A percentile compares a stretch with the other conserved stretches of the same genome.
These are phyloP conservation scores for Neurospora pannonica DNA, from an alignment of 495 filamentous ascomycete genomes.

Conservation along the genomic window DNA sequence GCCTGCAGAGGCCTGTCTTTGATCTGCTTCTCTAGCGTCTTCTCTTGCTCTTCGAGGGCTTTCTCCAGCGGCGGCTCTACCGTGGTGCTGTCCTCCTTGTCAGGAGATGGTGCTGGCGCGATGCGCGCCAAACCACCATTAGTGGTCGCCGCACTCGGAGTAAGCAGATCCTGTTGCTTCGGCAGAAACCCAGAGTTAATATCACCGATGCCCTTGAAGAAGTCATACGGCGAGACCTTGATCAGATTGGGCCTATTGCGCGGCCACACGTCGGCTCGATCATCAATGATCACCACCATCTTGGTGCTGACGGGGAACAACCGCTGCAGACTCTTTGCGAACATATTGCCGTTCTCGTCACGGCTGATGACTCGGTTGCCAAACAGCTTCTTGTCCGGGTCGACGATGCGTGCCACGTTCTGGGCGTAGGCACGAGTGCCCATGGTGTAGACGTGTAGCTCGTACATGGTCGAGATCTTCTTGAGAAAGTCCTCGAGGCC, in stretches of 20 bases:
- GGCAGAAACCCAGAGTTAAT: slow-evolving; percentile 98
- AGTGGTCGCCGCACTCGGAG: slow-evolving; percentile 16
- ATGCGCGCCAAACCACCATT: slow-evolving; percentile 4
- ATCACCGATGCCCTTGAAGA: slow-evolving; percentile 95
- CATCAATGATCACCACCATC: slow-evolving; percentile 99
- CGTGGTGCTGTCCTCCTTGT: slow-evolving; percentile 5
- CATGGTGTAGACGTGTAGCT: slow-evolving; percentile 98
- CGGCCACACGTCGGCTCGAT: slow-evolving; percentile 96
- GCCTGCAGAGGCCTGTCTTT: slow-evolving; percentile 78
- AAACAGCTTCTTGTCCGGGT: slow-evolving; percentile 83
- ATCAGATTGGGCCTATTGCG: slow-evolving; percentile 87
- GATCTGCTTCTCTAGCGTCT: slow-evolving; percentile 78
- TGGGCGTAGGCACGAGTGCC: slow-evolving; percentile 90
- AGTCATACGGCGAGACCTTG: slow-evolving; percentile 91
- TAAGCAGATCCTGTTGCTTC: slow-evolving; percentile 66
- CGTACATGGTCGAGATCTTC: slow-evolving; percentile 71
- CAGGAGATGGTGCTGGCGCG: slow-evolving; percentile 5
- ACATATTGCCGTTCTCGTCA: slow-evolving; percentile 90
- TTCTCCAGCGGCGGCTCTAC: slow-evolving; percentile 12
- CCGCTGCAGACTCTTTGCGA: slow-evolving; percentile 78
- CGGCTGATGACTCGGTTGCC: slow-evolving; percentile 90
- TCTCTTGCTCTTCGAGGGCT: slow-evolving; percentile 66
- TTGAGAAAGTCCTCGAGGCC: slow-evolving; percentile 76
- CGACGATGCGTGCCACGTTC: slow-evolving; percentile 84
- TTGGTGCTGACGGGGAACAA: slow-evolving; percentile 95